Evolutionary conservation across 257 asterid species (phyloP), one percentile per base, ranked within the genome.

Genomic region (Nicotiana knightiana): DNA sequence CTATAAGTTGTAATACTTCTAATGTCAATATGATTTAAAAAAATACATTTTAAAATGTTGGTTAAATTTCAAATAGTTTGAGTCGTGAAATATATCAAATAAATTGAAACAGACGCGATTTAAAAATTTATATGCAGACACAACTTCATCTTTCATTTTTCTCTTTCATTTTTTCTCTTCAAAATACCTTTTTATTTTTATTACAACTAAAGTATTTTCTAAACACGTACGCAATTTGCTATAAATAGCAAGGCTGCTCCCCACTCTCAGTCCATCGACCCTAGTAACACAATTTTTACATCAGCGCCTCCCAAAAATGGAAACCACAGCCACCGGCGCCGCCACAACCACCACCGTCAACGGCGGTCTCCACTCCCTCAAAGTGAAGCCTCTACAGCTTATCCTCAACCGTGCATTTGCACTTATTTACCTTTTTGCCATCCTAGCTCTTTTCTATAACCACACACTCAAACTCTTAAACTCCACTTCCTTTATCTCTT

Each of bases 381-480:
- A 58, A 26, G 84, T 28, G 9, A 70, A 82, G 18, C 93, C 89
- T 10, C 93, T 30, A 73, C 79, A 93, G 76, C 87, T 87, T 80
- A 80, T 86, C 83, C 65, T 91, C 82, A 88, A 93, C 92, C 94
- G 97, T 67, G 75, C 88, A 30, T 90, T 92, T 37, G 96, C 97
- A 15, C 89, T 86, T 16, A 82, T 84, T 3, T 93, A 93, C 89
- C 3, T 84, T 71, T 1, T 39, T 1, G 87, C 97, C 54, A 26
- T 93, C 80, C 33, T 87, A 0, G 82, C 87, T 64, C 90, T 89
- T 53, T 76, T 94, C 83, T 84, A 84, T 81, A 91, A 83, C 90
- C 97, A 94, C 82, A 17, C 75, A 17, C 87, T 76, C 80, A 37
- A 64, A 0, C 90, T 93, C 37, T 46, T 86, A 87, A 82, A 77